Percentiles rank a stretch among this genome's conserved stretches.
phyloP scores from a whole-genome alignment of 2,329 filamentous ascomycete species.

The Penicillium sp. region DNA sequence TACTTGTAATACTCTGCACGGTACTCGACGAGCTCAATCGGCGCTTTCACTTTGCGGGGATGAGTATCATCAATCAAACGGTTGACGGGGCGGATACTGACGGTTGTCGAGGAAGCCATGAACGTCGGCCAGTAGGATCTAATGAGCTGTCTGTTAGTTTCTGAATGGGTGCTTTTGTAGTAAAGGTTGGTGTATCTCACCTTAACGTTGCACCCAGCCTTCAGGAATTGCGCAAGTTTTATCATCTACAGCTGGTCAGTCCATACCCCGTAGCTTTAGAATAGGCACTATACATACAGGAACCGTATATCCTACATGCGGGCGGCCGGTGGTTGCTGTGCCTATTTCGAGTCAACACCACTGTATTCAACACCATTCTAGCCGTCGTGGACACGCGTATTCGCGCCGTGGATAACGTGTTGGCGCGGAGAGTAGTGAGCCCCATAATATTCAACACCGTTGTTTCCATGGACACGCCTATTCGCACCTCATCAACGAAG shows the following conservation, averaged over 20 bases:
- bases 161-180: too few relatives aligned
- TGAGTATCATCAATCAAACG: too few relatives aligned
- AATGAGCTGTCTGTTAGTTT: too few relatives aligned
- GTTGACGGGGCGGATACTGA: too few relatives aligned
- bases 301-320: conserved; percentile 51
- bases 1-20: conserved; percentile 80
- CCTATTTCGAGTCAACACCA: too few relatives aligned
- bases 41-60: conserved; percentile 76
- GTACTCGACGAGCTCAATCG: conserved; percentile 79
- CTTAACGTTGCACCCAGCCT: conserved; percentile 77
- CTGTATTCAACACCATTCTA: too few relatives aligned
- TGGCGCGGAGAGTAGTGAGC: too few relatives aligned
- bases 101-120: conserved; percentile 54
- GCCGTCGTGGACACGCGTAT: too few relatives aligned
- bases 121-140: conserved; percentile 65
- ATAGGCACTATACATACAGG: conserved; percentile 47
- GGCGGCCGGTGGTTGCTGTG: conserved; percentile 67
- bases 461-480: too few relatives aligned
- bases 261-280: not conserved
- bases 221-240: conserved; percentile 84
- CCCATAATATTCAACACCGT: too few relatives aligned
- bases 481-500: not conserved
- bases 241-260: conserved; percentile 36
- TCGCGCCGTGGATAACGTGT: too few relatives aligned
- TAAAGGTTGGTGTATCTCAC: too few relatives aligned